Evolutionary conservation across 768 basidiomycete species (phyloP).

Genomic region (Mycena indigotica): DNA sequence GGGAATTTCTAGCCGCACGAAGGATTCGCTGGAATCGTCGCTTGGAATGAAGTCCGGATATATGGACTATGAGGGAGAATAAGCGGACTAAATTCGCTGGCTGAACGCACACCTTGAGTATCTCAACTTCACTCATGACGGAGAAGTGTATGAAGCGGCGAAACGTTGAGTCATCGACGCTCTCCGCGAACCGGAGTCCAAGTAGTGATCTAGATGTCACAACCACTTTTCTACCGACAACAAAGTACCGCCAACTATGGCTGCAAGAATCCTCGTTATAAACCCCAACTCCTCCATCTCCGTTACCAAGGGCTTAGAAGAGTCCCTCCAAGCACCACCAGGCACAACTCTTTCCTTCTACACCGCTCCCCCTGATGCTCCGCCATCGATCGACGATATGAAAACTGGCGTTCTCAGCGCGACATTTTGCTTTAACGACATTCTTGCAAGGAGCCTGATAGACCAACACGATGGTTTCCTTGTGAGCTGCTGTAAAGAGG

Average conservation of each 20-base stretch:
- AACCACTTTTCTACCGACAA: neutral
- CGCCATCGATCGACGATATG: slow-evolving; percentile 35
- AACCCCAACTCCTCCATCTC: slow-evolving; percentile 41
- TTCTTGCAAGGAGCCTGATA: slow-evolving; percentile 27
- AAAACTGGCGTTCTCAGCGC: slow-evolving; percentile 35
- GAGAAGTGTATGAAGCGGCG: neutral
- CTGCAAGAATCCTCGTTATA: slow-evolving; percentile 32
- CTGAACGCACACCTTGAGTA: slow-evolving; percentile 16
- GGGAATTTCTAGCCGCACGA: slow-evolving; percentile 63
- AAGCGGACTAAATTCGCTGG: neutral
- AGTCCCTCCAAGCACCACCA: slow-evolving; percentile 31
- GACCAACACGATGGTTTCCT: slow-evolving; percentile 39
- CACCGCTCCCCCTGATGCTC: slow-evolving; percentile 35
- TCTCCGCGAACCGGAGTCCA: neutral
- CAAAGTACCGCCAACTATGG: neutral
- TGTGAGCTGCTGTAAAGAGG: slow-evolving; percentile 38
- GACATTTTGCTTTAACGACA: slow-evolving; percentile 33
- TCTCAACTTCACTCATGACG: slow-evolving; percentile 8
- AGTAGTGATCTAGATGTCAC: neutral
- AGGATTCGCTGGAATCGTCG: slow-evolving; percentile 35
- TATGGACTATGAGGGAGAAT: slow-evolving; percentile 55
- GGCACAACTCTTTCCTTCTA: slow-evolving; percentile 33
- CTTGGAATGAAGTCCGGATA: slow-evolving; percentile 70
- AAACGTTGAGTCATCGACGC: neutral
- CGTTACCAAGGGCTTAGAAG: slow-evolving; percentile 34